A percentile compares a stretch with the other conserved stretches of the same genome.
Evolutionary conservation across 768 basidiomycete genomes (phyloP).

Genomic region (Lactifluus rugatus): DNA sequence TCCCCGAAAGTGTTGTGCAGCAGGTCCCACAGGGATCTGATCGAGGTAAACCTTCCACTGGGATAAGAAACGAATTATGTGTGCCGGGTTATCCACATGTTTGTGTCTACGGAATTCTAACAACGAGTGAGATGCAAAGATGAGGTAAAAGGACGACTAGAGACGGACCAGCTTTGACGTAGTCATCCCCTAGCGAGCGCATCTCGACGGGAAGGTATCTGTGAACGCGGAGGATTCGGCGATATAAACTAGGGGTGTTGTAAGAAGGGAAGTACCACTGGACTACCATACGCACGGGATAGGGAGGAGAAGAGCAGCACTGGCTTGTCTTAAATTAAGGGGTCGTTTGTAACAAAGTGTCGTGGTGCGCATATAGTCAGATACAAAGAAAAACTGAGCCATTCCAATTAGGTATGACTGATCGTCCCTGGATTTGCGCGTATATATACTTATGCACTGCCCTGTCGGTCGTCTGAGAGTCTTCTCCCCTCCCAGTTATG

Average conservation of each 20-base stretch:
- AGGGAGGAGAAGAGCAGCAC: constrained; percentile 33
- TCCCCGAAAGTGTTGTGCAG: constrained; percentile 43
- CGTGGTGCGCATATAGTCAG: constrained; percentile 10
- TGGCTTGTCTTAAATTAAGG: constrained; percentile 11
- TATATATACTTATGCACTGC: too few species aligned
- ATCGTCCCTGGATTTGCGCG: too few species aligned
- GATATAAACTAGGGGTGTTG: constrained; percentile 30
- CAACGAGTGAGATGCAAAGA: background rate
- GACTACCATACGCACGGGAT: constrained; percentile 28
- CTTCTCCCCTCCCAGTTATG: too few species aligned
- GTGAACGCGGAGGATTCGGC: constrained; percentile 36
- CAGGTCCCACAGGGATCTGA: constrained; percentile 41
- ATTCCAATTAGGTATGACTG: too few species aligned
- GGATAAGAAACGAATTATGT: constrained; percentile 90
- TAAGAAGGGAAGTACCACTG: background rate
- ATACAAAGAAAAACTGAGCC: too few species aligned
- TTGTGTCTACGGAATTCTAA: constrained; percentile 82
- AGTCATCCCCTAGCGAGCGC: constrained; percentile 39
- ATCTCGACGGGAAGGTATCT: constrained; percentile 35
- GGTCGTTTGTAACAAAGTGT: constrained; percentile 13
- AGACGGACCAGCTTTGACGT: constrained; percentile 31
- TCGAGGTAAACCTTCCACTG: constrained; percentile 96
- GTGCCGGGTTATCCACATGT: constrained; percentile 69
- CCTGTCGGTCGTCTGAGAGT: too few species aligned
- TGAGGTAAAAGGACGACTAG: background rate